Conservation (phyloP, 1,139 yeast species). For the Nadsonia commutata region DNA sequence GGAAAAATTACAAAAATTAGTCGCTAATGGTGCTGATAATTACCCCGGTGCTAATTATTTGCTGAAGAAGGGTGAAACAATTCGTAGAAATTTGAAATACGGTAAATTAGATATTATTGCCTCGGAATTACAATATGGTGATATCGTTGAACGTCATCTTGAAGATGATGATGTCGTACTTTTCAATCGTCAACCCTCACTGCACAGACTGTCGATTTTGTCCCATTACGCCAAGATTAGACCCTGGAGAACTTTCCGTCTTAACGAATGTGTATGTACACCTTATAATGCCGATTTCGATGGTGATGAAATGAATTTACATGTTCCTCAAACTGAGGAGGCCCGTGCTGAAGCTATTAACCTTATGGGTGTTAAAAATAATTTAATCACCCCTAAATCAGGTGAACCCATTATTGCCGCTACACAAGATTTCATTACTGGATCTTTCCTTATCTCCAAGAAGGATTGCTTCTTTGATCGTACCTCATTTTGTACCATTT, state of each 20-base stretch:
- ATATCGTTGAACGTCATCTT: constrained; percentile 91
- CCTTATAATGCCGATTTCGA: constrained; percentile 99
- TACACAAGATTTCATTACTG: constrained; percentile 97
- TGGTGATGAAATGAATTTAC: constrained; percentile 99
- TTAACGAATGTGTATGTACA: constrained; percentile 98
- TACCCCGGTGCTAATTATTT: constrained; percentile 97
- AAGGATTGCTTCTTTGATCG: constrained; percentile 89
- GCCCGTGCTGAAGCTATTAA: constrained; percentile 97
- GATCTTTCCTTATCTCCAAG: constrained; percentile 80
- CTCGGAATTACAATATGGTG: constrained; percentile 65
- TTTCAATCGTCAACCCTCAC: constrained; percentile 94
- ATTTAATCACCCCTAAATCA: constrained; percentile 85
- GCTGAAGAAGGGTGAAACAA: constrained; percentile 65
- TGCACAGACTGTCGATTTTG: constrained; percentile 85
- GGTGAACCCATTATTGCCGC: constrained; percentile 99
- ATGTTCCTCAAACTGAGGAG: constrained; percentile 98
- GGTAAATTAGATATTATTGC: constrained; percentile 79
- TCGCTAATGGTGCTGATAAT: constrained; percentile 70
- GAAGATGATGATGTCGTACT: constrained; percentile 95
- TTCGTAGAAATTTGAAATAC: constrained; percentile 76
- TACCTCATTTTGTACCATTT: constrained; percentile 65
- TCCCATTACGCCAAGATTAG: constrained; percentile 92
- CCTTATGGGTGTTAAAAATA: constrained; percentile 95
- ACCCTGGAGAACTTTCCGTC: constrained; percentile 96
- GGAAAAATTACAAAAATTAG: constrained; percentile 55